Evolutionary conservation across 1,139 yeast genomes (phyloP), one percentile per base, ranked within the genome.

Genomic region (Sugiyamaella pinicola): DNA sequence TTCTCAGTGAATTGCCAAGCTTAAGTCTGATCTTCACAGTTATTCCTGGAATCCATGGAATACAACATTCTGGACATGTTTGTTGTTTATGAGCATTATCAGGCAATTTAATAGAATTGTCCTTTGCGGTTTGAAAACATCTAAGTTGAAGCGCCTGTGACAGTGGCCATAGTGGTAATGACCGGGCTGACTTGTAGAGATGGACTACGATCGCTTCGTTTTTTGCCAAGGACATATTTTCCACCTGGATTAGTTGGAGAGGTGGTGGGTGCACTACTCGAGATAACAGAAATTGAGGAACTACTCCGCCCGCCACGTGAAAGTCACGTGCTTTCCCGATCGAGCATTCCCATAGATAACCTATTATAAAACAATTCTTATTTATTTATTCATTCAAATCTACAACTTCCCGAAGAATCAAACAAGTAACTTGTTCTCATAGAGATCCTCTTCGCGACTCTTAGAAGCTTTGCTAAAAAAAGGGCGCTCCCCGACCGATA

Each of bases 401-500:
- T n/a, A 9, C 10, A 12, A 18, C 41, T 12, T 22, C 18, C 10
- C 18, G 10, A 13, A 18, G 12, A 41, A 9, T 22, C n/a, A 45
- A 17, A 45, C 41, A 8, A 22, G 22, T 9, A 35, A 21, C 33
- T 26, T 28, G 5, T 22, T n/a, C 39, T 52, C 49, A 26, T 49
- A 39, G 9, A 57, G 53, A 24, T 55, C 58, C 13, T 51, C 57
- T n/a, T 53, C 46, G 19, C 61, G 55, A 42, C 59, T 52, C 47
- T 54, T 55, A 18, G 61, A 58, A 18, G 45, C 19, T 9, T 47
- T 35, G 34, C 49, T 43, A 26, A 48, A 47, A 56, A 60, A 64
- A 8, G 67, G 67, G 6, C 65, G 57, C 53, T 64, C 67, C 13
- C 64, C 67, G 15, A 63, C 54, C 8, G 58, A 52, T 34, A 63